These are phyloP conservation scores for Cladophialophora chaetospira DNA, from an alignment of 2,329 filamentous ascomycete species.

Conservation along the genomic window DNA sequence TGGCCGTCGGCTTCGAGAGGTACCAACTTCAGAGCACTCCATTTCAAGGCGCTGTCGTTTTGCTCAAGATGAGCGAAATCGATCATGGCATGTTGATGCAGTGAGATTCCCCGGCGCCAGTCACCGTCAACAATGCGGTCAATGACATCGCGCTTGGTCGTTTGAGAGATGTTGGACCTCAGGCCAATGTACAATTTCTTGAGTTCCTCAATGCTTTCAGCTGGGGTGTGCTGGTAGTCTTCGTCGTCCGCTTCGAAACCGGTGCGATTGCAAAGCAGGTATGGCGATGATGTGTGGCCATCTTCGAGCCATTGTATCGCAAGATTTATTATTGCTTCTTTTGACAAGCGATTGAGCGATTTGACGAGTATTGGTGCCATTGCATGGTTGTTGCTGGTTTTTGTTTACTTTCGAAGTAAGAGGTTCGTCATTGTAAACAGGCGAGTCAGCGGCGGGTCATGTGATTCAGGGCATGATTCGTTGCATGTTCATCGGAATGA, in stretches of 20 bases:
- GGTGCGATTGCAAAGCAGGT: constrained; percentile 54
- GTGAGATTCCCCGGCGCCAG: constrained; percentile 57
- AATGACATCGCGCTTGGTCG: constrained; percentile 53
- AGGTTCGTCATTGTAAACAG: constrained; percentile 14
- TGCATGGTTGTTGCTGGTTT: constrained; percentile 47
- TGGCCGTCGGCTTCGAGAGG: constrained; percentile 27
- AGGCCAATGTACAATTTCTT: constrained; percentile 65
- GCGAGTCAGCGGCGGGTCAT: constrained; percentile 16
- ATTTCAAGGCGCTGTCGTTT: constrained; percentile 53
- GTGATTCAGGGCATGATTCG: not conserved
- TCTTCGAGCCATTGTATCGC: constrained; percentile 76
- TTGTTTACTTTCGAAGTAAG: constrained; percentile 31
- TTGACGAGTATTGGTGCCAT: constrained; percentile 66
- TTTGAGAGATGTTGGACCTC: constrained; percentile 50
- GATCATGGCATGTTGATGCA: constrained; percentile 58
- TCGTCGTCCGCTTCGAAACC: constrained; percentile 59
- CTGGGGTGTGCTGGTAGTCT: constrained; percentile 70
- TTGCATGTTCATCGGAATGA: too few relatives aligned
- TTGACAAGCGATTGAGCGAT: constrained; percentile 68
- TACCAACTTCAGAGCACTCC: constrained; percentile 55
- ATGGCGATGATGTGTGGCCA: constrained; percentile 61
- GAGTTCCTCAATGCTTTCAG: constrained; percentile 66
- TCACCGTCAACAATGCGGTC: constrained; percentile 60
- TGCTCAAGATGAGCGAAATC: constrained; percentile 58
- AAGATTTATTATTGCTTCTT: constrained; percentile 70